Conservation (phyloP, 129 eudicot genomes). For the Tanacetum coccineum region DNA sequence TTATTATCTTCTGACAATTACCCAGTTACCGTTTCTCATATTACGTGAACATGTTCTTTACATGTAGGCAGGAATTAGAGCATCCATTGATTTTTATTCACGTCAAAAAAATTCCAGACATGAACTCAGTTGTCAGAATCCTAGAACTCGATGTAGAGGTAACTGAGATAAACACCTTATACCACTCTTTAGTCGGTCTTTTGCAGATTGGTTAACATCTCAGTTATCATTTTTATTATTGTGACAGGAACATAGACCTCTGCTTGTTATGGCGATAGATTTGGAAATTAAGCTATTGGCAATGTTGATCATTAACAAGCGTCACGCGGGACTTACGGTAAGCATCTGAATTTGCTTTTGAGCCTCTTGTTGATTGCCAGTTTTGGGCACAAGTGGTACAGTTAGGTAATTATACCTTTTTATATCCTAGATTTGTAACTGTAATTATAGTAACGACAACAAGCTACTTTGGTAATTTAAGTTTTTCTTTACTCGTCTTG, state of each 20-base stretch:
- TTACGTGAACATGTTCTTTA: slow-evolving; percentile 21
- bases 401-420: no score
- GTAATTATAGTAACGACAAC: no score
- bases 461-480: no score
- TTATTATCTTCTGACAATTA: background rate
- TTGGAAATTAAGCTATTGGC: slow-evolving; percentile 76
- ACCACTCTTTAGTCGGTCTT: no score
- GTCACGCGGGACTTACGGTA: slow-evolving; percentile 79
- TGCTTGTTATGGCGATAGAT: slow-evolving; percentile 91
- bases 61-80: slow-evolving; percentile 83
- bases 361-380: background rate
- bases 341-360: background rate
- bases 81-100: slow-evolving; percentile 86
- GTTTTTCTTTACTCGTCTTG: no score
- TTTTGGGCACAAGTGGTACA: background rate
- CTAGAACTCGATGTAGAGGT: slow-evolving; percentile 90
- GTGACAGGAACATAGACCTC: slow-evolving; percentile 55
- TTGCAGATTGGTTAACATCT: background rate
- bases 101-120: slow-evolving; percentile 77
- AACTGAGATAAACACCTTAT: slow-evolving; percentile 3
- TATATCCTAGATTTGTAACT: no score
- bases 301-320: slow-evolving; percentile 85
- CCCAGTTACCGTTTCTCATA: slow-evolving; percentile 20
- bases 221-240: slow-evolving; percentile 10
- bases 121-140: slow-evolving; percentile 59